Evolutionary conservation across 1,284 basidiomycete genomes (phyloP).

Genomic region (Ustilago trichophora): DNA sequence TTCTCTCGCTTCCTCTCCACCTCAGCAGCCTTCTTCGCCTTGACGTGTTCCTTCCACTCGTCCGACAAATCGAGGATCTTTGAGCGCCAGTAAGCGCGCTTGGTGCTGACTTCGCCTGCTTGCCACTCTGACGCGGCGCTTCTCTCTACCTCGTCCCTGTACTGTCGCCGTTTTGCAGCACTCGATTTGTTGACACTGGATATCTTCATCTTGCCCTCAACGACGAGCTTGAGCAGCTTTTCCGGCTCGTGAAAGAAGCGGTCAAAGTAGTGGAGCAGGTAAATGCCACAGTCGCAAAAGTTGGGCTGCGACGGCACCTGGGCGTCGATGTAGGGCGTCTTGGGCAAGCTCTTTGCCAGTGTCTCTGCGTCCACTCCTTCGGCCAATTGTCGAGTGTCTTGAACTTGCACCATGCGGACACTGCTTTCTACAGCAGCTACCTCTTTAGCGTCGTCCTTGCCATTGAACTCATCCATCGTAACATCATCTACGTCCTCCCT

Average conservation of each 20-base stretch:
- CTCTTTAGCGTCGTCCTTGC: too few species aligned
- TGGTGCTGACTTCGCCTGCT: constrained; percentile 29
- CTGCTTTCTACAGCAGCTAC: background rate
- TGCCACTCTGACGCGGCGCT: constrained; percentile 24
- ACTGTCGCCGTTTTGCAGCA: background rate
- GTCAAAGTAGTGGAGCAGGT: constrained; percentile 61
- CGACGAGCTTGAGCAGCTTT: constrained; percentile 21
- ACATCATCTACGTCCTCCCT: background rate
- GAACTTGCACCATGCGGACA: constrained; percentile 14
- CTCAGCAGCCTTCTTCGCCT: background rate
- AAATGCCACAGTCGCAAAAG: constrained; percentile 80
- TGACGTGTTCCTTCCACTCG: constrained; percentile 18
- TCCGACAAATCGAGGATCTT: constrained; percentile 17
- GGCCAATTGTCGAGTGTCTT: constrained; percentile 5
- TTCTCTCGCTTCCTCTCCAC: constrained; percentile 7
- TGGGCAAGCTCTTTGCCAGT: constrained; percentile 19
- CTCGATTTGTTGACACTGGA: background rate
- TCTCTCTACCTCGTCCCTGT: background rate
- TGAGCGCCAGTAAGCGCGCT: constrained; percentile 29
- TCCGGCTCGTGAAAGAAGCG: constrained; percentile 59
- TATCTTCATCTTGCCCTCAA: constrained; percentile 1
- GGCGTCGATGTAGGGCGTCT: constrained; percentile 43
- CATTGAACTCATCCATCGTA: constrained; percentile 2
- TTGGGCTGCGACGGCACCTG: constrained; percentile 77
- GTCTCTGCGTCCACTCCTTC: constrained; percentile 9